A percentile compares a stretch with the other conserved stretches of the same genome.
These are phyloP conservation scores for Trypethelium eluteriae DNA, from an alignment of 495 filamentous ascomycete genomes.

Conservation along the genomic window DNA sequence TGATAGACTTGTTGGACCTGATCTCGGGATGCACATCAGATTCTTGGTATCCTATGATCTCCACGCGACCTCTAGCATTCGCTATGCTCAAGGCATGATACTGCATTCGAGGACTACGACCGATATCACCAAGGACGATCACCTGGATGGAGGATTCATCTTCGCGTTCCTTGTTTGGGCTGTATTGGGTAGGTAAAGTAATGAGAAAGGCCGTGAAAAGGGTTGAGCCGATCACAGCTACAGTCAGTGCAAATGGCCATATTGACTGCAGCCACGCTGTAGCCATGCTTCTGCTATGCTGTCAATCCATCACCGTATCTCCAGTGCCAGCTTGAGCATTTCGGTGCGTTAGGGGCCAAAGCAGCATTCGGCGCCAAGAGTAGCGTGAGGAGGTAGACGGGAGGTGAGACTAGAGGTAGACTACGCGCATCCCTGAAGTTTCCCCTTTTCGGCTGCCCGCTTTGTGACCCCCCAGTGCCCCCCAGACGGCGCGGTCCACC, in stretches of 20 bases:
- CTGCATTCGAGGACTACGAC: slow-evolving; percentile 94
- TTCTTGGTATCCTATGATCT: slow-evolving; percentile 78
- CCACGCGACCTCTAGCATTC: slow-evolving; percentile 67
- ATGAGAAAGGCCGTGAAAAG: slow-evolving; percentile 44
- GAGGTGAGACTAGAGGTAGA: neutral
- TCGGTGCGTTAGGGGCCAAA: too few species aligned
- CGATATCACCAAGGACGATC: slow-evolving; percentile 96
- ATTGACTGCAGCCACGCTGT: slow-evolving; percentile 13
- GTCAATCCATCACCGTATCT: neutral
- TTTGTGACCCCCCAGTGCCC: neutral
- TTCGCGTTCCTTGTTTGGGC: slow-evolving; percentile 23
- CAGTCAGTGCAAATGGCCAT: slow-evolving; percentile 19
- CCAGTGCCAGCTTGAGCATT: too few species aligned
- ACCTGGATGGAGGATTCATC: slow-evolving; percentile 57
- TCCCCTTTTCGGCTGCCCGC: neutral
- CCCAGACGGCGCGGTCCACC: neutral
- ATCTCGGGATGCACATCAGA: slow-evolving; percentile 72
- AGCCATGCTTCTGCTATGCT: neutral
- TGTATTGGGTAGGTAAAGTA: slow-evolving; percentile 40
- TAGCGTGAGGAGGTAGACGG: neutral
- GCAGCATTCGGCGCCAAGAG: too few species aligned
- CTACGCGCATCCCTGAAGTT: neutral
- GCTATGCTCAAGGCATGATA: slow-evolving; percentile 95
- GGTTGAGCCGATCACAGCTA: slow-evolving; percentile 46
- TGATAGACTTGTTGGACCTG: slow-evolving; percentile 53